These are phyloP conservation scores for Cornus controversa DNA, from an alignment of 148 eudicot genomes.

Conservation along the genomic window DNA sequence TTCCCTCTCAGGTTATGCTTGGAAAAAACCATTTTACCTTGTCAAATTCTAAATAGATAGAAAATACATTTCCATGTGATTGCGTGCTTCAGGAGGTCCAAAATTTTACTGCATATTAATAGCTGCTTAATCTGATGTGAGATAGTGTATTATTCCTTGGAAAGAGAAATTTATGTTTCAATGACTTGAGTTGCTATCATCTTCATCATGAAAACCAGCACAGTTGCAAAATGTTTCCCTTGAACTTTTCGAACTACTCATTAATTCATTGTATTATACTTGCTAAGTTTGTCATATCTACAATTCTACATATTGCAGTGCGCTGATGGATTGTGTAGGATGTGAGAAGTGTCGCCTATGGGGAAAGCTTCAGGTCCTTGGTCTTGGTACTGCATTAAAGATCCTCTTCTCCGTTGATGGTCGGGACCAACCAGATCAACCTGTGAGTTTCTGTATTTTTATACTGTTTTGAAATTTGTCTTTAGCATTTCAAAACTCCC, in stretches of 20 bases:
- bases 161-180: neutral
- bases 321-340: conserved; percentile 95
- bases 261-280: neutral
- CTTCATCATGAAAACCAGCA: neutral
- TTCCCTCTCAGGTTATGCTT: neutral
- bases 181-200: neutral
- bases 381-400: conserved; percentile 94
- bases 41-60: neutral
- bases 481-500: neutral
- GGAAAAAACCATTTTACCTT: neutral
- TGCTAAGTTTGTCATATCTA: neutral
- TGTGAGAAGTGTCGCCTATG: conserved; percentile 97
- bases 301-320: conserved; percentile 48
- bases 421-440: conserved; percentile 41
- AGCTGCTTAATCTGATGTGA: neutral
- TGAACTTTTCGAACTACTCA: neutral
- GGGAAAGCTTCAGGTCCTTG: conserved; percentile 98
- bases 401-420: conserved; percentile 73
- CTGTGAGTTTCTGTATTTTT: conserved; percentile 40
- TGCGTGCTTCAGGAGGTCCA: neutral
- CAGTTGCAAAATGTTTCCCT: neutral
- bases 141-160: too few relatives aligned
- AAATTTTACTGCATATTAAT: neutral
- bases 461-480: neutral
- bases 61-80: neutral